Evolutionary conservation across 2,329 filamentous ascomycete genomes (phyloP), one percentile per base, ranked within the genome.

Genomic region (Aspergillus brunneoviolaceus): DNA sequence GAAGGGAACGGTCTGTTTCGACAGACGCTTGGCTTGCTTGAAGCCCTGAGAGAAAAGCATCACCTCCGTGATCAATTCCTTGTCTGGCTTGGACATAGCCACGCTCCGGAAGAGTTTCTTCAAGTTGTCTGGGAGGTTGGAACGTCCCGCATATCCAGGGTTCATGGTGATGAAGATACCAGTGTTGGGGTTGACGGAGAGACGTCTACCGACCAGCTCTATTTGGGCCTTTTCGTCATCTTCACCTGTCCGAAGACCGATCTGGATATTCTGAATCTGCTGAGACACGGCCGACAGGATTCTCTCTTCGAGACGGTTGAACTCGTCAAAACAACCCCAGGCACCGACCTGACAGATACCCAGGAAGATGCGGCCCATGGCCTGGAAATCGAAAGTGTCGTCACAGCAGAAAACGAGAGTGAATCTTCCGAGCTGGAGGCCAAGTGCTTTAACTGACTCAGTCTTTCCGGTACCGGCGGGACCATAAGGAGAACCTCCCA

Each of bases 121-220:
- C 80, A 99, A 79, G 76, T 99, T 99, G 79, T 99, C 95, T 2
- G 95, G 95, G 71, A 99, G 80, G 78, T 99, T 99, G 53, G 95
- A 99, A 77, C 95, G 91, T 59, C 95, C 95, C 56, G 95, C 95
- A 78, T 99, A 99, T 55, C 95, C 95, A 75, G 95, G 95, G 76
- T 99, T 99, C 96, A 99, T 99, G 45, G 95, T 99, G 75, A 99
- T 99, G 81, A 99, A 99, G 74, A 99, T 95, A 69, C 95, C 95
- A 54, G 96, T 98, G 74, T 97, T 96, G 62, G 85, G 84, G 71
- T 96, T 96, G 67, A 99, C 95, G 64, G 84, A 87, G 51, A 99
- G 84, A 68, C 96, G 92, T 58, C 95, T 90, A 52, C 94, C 94
- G 57, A 98, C 90, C 21, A 99, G 83, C 75, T 99, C 95, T 68